Base-by-base conservation (phyloP, 495 filamentous ascomycete species). In the Clavariopsis aquatica region DNA sequence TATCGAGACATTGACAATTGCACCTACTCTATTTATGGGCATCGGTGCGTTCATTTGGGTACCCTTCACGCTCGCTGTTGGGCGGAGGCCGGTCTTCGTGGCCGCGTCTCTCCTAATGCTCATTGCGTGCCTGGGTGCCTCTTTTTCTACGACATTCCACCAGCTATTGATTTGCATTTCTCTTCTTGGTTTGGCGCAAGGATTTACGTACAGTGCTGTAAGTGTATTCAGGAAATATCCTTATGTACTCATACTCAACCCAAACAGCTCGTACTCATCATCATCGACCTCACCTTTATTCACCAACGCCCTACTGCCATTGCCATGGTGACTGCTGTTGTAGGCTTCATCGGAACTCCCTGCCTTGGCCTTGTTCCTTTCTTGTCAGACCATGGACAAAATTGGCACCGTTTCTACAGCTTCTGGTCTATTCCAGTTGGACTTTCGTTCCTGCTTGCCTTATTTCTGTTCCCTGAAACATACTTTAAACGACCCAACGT, bases 271-370 rank as follows among this genome's bases (percentile, higher is more conserved):
- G 52, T 62, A 15, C 58, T 67, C 22, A 62, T 67, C 28, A 47
- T 67, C 57, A 62, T 67, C 52, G 64, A 67, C 41, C 15, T 67
- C 13, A 62, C 64, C 13, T 67, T 67, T 56, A 67, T 67, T 20
- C 47, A 56, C 45, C 64, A 67, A 54, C 52, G 64, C 2, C 64
- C 64, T 26, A 62, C 27, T 17, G 52, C 41, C 15, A 62, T 67
- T 29, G 64, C 64, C 8, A 38, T 41, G 23, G 19, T 67, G 3
- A 57, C 52, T 57, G 38, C 57, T 20, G 23, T 57, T 17, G 55
- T 55, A 3, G 64, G 64, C n/a, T 51, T 49, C 22, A n/a, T 45
- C 24, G 57, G 51, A n/a, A 23, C 22, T 9, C 23, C 26, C 1
- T 24, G 56, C 15, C 19, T 62, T 13, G 47, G 47, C 4, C 17